Conservation (phyloP, 1,139 yeast genomes). For the Petasospora fabianii region DNA sequence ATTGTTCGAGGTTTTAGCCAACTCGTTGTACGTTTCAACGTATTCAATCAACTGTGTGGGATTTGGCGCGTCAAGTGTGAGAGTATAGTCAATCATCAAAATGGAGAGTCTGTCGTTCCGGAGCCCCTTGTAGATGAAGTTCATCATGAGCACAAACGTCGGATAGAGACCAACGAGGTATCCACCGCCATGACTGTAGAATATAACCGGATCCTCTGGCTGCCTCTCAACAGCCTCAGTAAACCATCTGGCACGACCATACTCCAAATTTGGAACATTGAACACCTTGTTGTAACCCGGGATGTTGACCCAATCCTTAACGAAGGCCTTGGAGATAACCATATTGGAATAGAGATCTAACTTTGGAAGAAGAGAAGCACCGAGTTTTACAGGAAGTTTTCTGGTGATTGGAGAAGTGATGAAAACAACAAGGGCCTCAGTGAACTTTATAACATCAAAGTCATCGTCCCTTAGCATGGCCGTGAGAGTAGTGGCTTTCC, state of each 20-base stretch:
- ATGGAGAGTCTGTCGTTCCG: slow-evolving; percentile 28
- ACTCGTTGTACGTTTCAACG: slow-evolving; percentile 30
- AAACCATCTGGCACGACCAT: slow-evolving; percentile 24
- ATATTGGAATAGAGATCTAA: not conserved
- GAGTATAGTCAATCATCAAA: slow-evolving; percentile 39
- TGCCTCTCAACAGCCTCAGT: slow-evolving; percentile 25
- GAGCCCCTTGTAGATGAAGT: slow-evolving; percentile 37
- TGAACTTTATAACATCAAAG: not conserved
- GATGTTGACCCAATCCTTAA: not conserved
- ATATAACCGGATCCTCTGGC: slow-evolving; percentile 29
- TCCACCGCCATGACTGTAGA: slow-evolving; percentile 45
- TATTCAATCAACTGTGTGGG: slow-evolving; percentile 43
- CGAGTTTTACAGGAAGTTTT: not conserved
- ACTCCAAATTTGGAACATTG: slow-evolving; percentile 7
- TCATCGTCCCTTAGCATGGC: not conserved
- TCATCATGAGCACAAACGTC: slow-evolving; percentile 27
- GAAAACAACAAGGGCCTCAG: not conserved
- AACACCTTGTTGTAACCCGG: slow-evolving; percentile 3
- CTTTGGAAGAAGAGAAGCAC: not conserved
- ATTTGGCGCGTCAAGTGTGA: slow-evolving; percentile 30
- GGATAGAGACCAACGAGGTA: slow-evolving; percentile 34
- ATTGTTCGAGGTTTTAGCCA: slow-evolving; percentile 33
- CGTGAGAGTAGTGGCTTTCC: too few species aligned
- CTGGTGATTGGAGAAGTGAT: not conserved
- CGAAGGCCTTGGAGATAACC: not conserved